These are phyloP conservation scores for Thinopyrum obtusiflorum DNA, from an alignment of 202 grass and related monocot species.

Conservation along the genomic window DNA sequence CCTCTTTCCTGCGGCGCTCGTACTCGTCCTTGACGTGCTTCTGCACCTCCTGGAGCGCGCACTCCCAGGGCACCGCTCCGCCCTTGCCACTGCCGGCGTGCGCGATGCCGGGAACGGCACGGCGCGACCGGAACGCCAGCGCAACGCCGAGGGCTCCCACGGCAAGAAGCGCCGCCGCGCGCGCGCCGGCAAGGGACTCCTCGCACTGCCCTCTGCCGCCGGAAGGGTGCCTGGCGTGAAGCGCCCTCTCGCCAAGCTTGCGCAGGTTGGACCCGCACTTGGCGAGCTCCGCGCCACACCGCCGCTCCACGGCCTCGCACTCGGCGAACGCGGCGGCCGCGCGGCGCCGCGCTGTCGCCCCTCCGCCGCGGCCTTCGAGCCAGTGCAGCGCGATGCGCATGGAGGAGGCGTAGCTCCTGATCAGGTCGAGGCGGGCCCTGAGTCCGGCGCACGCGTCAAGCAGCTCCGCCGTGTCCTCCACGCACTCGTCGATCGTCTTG, in stretches of 20 bases:
- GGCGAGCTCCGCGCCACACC: conserved; percentile 62
- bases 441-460: conserved; percentile 70
- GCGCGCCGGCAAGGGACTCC: conserved; percentile 52
- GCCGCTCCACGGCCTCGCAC: conserved; percentile 66
- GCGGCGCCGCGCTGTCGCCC: conserved; percentile 2
- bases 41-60: conserved; percentile 57
- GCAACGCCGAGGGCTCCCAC: conserved; percentile 47
- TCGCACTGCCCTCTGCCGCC: not conserved
- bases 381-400: conserved; percentile 53
- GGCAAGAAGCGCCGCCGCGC: conserved; percentile 43
- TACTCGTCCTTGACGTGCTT: conserved; percentile 67
- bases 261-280: conserved; percentile 72
- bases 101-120: conserved; percentile 6
- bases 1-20: conserved; percentile 58
- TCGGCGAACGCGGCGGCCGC: conserved; percentile 35
- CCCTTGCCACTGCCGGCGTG: conserved; percentile 5
- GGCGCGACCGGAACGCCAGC: conserved; percentile 53
- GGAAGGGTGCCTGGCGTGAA: not conserved
- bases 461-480: conserved; percentile 65
- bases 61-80: conserved; percentile 45
- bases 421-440: conserved; percentile 38
- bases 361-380: conserved; percentile 29
- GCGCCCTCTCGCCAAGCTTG: conserved; percentile 62
- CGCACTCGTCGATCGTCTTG: conserved; percentile 46
- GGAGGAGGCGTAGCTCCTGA: conserved; percentile 43